Percentiles rank a stretch among this genome's conserved stretches.
Evolutionary conservation across 495 filamentous ascomycete genomes (phyloP).

Genomic region (Neurospora hispaniola): DNA sequence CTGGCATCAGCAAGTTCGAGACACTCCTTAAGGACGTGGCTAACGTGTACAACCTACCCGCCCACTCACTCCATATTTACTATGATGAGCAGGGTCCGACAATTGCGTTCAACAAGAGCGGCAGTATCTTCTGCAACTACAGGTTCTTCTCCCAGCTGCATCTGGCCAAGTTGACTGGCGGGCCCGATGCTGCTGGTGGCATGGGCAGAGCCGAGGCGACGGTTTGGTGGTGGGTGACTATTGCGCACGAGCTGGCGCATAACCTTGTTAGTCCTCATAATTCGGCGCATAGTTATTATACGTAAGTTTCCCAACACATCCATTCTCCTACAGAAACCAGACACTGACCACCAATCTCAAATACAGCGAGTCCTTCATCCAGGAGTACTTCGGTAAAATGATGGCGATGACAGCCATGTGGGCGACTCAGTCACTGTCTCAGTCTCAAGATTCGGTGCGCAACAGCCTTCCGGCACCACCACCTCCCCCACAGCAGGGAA

Average conservation of each 20-base stretch:
- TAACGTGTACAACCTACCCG: conserved; percentile 54
- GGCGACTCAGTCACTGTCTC: background rate
- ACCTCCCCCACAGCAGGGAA: background rate
- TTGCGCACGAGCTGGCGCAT: conserved; percentile 91
- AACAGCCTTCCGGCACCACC: background rate
- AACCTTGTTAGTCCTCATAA: conserved; percentile 76
- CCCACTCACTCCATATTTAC: conserved; percentile 66
- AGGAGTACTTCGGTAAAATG: conserved; percentile 39
- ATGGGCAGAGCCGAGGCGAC: conserved; percentile 51
- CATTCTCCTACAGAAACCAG: no score
- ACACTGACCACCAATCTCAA: background rate
- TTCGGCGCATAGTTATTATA: conserved; percentile 77
- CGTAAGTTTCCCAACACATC: conserved; percentile 31
- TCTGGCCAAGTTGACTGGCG: conserved; percentile 23
- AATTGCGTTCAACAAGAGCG: conserved; percentile 85
- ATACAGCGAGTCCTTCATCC: conserved; percentile 38
- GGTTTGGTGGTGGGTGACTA: conserved; percentile 83
- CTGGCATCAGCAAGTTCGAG: conserved; percentile 59
- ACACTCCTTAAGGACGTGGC: conserved; percentile 57
- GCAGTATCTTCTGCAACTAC: conserved; percentile 88
- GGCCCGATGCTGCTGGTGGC: conserved; percentile 1
- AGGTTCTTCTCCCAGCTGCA: conserved; percentile 79
- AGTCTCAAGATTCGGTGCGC: background rate
- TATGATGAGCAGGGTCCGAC: conserved; percentile 68
- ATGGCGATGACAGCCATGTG: conserved; percentile 27